Conservation (phyloP, 345 rosid species). For the Combretum micranthum region DNA sequence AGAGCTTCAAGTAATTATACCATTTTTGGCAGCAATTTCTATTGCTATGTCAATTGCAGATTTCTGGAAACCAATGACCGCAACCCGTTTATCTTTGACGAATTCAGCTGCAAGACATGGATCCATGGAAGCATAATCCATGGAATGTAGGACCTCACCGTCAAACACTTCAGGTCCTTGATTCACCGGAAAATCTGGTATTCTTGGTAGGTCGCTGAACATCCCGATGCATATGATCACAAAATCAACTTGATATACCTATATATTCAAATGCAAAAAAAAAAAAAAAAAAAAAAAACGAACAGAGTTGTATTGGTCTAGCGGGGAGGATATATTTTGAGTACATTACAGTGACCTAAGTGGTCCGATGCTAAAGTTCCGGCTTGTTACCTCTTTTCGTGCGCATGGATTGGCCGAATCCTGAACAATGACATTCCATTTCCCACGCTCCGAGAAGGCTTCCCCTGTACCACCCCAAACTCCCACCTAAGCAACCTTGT, state of each 20-base stretch:
- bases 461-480: conserved; percentile 25
- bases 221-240: conserved; percentile 31
- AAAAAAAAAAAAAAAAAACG: too few species aligned
- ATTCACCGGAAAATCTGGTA: conserved; percentile 18
- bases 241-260: conserved; percentile 30
- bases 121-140: conserved; percentile 29
- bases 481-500: conserved; percentile 12
- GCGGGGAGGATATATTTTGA: too few species aligned
- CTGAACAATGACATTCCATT: conserved; percentile 26
- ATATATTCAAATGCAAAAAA: neutral
- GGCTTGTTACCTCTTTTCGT: conserved; percentile 15
- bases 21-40: conserved; percentile 20
- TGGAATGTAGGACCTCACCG: conserved; percentile 29
- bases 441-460: conserved; percentile 19
- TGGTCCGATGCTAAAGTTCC: too few species aligned
- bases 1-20: neutral
- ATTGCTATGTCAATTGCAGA: conserved; percentile 29
- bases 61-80: conserved; percentile 29
- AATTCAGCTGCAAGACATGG: conserved; percentile 13
- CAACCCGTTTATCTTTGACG: conserved; percentile 18
- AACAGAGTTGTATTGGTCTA: too few species aligned
- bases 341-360: too few species aligned
- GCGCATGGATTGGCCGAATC: conserved; percentile 6
- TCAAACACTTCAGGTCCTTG: conserved; percentile 29
- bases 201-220: conserved; percentile 28